Conservation (phyloP, 2,329 filamentous ascomycete species). For the Phaeosphaeriaceae sp. region DNA sequence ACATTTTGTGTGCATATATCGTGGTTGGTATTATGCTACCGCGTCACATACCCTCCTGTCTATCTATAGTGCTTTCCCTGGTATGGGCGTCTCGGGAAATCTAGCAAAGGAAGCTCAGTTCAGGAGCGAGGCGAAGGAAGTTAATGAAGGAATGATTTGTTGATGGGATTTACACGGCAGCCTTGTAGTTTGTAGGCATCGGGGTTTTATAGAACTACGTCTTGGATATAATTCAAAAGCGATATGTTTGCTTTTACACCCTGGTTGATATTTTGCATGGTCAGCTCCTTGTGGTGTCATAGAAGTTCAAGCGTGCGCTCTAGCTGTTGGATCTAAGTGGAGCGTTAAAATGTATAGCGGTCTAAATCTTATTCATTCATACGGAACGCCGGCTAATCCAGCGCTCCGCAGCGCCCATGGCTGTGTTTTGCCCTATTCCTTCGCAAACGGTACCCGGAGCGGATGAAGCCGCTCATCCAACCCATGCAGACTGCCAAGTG, state of each 20-base stretch:
- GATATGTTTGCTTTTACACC: background rate
- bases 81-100: too few relatives aligned
- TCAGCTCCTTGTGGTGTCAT: background rate
- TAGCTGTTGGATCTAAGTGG: background rate
- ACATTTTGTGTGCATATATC: too few relatives aligned
- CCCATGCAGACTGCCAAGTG: slow-evolving; percentile 30
- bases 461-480: slow-evolving; percentile 24
- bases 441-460: slow-evolving; percentile 37
- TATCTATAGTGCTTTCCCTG: too few relatives aligned
- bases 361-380: slow-evolving; percentile 39
- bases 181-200: too few relatives aligned
- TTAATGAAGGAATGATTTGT: slow-evolving; percentile 5
- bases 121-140: background rate
- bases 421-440: slow-evolving; percentile 24
- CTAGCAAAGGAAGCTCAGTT: too few relatives aligned
- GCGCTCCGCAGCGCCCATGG: slow-evolving; percentile 31
- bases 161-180: background rate
- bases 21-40: too few relatives aligned
- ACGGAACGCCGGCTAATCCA: slow-evolving; percentile 43
- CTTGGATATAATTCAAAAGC: background rate
- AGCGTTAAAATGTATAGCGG: slow-evolving; percentile 9
- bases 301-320: background rate
- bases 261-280: too few relatives aligned
- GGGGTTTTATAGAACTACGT: background rate
- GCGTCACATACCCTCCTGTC: too few relatives aligned